phyloP scores from a whole-genome alignment of 257 asterid genomes.

The Plantago ovata region DNA sequence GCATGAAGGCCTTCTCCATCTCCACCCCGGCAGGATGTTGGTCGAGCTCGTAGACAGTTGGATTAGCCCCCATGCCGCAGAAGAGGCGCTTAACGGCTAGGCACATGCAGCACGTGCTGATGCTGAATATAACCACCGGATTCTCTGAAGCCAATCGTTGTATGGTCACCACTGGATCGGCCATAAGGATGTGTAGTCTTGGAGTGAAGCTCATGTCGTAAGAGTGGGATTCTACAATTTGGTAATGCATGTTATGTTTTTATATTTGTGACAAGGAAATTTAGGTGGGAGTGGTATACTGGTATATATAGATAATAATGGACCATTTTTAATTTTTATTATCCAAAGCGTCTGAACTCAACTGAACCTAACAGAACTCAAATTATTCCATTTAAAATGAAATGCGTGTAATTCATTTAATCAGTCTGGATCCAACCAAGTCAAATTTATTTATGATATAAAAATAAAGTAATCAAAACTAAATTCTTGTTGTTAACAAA shows the following conservation, averaged over 20 bases:
- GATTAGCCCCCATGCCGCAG: slow-evolving; percentile 42
- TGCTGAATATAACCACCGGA: slow-evolving; percentile 49
- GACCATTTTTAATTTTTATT: too few species aligned
- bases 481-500: too few species aligned
- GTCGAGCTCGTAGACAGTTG: slow-evolving; percentile 40
- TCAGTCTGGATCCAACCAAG: too few species aligned
- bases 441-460: too few species aligned
- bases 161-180: slow-evolving; percentile 24
- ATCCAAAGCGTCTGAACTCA: too few species aligned
- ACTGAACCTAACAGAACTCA: too few species aligned
- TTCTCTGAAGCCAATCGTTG: slow-evolving; percentile 30
- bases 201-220: slow-evolving; percentile 14
- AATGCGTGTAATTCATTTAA: too few species aligned
- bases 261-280: not conserved
- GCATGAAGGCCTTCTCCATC: slow-evolving; percentile 24
- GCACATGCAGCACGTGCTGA: slow-evolving; percentile 57
- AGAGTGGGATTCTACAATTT: slow-evolving; percentile 12
- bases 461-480: too few species aligned
- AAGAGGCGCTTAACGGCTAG: slow-evolving; percentile 38
- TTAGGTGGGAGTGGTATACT: too few species aligned
- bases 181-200: not conserved
- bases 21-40: slow-evolving; percentile 25
- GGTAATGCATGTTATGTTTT: slow-evolving; percentile 14
- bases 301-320: too few species aligned
- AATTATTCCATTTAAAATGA: too few species aligned